Percentiles rank a stretch among this genome's conserved stretches.
These are phyloP conservation scores for Rosa lucieae DNA, from an alignment of 306 rosid species.

Conservation along the genomic window DNA sequence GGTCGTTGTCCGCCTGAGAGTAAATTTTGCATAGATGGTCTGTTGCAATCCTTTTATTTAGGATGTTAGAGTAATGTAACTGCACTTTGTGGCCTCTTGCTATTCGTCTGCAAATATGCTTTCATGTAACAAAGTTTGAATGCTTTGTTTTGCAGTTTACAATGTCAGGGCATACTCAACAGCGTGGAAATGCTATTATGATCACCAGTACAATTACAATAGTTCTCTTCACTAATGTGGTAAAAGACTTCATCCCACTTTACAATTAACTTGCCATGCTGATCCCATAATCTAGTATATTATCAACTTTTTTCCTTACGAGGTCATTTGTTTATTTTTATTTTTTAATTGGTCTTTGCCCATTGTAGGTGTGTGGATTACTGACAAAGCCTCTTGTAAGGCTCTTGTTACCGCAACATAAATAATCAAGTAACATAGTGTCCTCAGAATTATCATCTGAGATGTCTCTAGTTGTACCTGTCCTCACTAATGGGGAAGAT, in stretches of 20 bases:
- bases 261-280: background rate
- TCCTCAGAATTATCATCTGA: constrained; percentile 14
- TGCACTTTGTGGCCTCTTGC: no score
- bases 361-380: constrained; percentile 60
- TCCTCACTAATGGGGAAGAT: constrained; percentile 25
- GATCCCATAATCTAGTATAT: background rate
- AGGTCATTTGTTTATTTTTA: no score
- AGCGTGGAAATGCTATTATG: constrained; percentile 50
- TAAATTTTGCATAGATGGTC: no score
- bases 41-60: no score
- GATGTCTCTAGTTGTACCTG: constrained; percentile 28
- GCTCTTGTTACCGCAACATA: constrained; percentile 39
- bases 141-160: constrained; percentile 55
- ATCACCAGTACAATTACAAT: constrained; percentile 61
- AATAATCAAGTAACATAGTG: background rate
- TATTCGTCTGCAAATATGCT: no score
- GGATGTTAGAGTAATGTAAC: no score
- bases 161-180: constrained; percentile 49
- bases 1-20: no score
- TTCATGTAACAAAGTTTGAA: no score
- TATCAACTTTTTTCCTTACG: background rate
- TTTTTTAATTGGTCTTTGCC: background rate
- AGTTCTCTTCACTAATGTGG: constrained; percentile 65
- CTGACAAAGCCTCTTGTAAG: constrained; percentile 55
- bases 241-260: constrained; percentile 21